Percentiles rank a stretch among this genome's conserved stretches.
These are phyloP conservation scores for Poa pratensis DNA, from an alignment of 176 grass and related monocot species.

Conservation along the genomic window DNA sequence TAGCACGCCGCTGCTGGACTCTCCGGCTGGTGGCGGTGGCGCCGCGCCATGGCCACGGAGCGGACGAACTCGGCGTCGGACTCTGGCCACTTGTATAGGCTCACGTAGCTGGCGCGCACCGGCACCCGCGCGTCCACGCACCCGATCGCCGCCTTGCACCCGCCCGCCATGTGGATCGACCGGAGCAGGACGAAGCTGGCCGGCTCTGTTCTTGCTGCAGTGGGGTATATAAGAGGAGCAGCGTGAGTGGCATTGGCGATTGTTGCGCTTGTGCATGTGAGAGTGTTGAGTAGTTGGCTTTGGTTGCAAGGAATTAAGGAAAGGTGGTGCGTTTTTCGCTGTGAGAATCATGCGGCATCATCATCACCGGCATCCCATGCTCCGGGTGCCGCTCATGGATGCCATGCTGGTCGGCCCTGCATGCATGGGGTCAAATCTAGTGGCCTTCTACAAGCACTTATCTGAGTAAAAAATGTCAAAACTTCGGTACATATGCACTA, in stretches of 20 bases:
- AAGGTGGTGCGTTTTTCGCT: conserved; percentile 58
- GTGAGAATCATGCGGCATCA: conserved; percentile 58
- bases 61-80: conserved; percentile 94
- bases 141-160: conserved; percentile 61
- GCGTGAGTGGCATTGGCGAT: not conserved
- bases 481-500: conserved; percentile 3
- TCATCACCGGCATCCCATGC: conserved; percentile 32
- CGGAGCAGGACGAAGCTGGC: not conserved
- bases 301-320: conserved; percentile 90
- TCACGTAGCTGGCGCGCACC: conserved; percentile 78
- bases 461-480: not conserved
- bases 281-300: conserved; percentile 42
- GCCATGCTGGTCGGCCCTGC: not conserved
- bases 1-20: conserved; percentile 10
- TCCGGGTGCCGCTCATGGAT: conserved; percentile 34
- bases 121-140: conserved; percentile 72
- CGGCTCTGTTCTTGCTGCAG: not conserved
- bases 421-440: conserved; percentile 41
- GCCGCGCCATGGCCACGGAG: conserved; percentile 63
- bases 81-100: conserved; percentile 96
- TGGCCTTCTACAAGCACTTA: conserved; percentile 29
- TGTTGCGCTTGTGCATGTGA: conserved; percentile 43
- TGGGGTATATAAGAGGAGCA: conserved; percentile 55
- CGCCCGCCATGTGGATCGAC: conserved; percentile 61
- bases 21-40: conserved; percentile 32